These are phyloP conservation scores for Cymodocea nodosa DNA, from an alignment of 116 monocot genomes.

Conservation along the genomic window DNA sequence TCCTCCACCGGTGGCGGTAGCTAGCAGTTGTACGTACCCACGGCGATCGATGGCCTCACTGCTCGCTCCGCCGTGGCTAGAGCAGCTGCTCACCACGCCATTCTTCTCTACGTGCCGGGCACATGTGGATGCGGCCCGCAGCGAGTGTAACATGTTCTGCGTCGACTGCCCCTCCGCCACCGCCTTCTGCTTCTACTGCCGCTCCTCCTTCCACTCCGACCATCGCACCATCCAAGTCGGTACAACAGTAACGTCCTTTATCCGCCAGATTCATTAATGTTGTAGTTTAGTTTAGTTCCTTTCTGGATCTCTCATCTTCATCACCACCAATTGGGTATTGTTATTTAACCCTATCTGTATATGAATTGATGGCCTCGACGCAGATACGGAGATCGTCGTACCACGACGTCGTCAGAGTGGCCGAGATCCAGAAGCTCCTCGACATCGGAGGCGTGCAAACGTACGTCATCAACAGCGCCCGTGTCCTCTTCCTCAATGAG, in stretches of 20 bases:
- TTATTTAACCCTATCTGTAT: no score
- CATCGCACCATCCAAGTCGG: constrained; percentile 68
- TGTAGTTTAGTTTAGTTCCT: no score
- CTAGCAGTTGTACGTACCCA: background rate
- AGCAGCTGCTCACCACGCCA: constrained; percentile 48
- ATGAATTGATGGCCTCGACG: no score
- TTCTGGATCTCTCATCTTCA: no score
- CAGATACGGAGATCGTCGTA: constrained; percentile 89
- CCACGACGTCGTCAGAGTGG: constrained; percentile 83
- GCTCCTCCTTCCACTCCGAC: constrained; percentile 46
- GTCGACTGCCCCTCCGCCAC: constrained; percentile 44
- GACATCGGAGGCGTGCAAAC: constrained; percentile 83
- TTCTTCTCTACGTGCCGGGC: constrained; percentile 59
- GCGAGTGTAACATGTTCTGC: constrained; percentile 93
- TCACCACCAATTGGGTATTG: no score
- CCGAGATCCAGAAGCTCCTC: constrained; percentile 66
- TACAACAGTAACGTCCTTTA: background rate
- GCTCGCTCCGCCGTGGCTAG: constrained; percentile 75
- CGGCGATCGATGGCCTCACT: constrained; percentile 6
- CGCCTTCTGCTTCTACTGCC: constrained; percentile 72
- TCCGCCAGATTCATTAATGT: no score
- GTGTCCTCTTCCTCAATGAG: constrained; percentile 94
- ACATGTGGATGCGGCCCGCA: constrained; percentile 50
- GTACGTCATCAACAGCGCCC: constrained; percentile 86
- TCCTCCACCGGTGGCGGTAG: background rate